Conservation (phyloP, 2,329 filamentous ascomycete genomes). For the Verticillium longisporum region DNA sequence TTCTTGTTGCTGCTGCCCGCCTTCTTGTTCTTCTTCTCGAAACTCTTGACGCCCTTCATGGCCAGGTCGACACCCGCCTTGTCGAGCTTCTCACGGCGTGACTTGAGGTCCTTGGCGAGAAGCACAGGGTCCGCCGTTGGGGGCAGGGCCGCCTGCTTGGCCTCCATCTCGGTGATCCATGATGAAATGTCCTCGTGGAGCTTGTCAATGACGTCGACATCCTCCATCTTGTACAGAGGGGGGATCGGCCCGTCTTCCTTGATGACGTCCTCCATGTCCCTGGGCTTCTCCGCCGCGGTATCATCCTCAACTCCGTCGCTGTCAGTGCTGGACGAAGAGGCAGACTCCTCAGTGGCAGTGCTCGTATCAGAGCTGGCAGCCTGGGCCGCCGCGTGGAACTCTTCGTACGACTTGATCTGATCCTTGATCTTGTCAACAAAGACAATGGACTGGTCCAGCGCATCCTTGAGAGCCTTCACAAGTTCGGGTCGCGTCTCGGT, state of each 20-base stretch:
- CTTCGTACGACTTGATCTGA: constrained; percentile 63
- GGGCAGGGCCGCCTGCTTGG: constrained; percentile 63
- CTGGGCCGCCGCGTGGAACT: constrained; percentile 47
- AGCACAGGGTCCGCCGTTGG: constrained; percentile 69
- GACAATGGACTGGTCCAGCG: constrained; percentile 64
- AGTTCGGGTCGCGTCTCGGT: constrained; percentile 62
- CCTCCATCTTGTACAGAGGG: constrained; percentile 66
- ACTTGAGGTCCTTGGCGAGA: constrained; percentile 62
- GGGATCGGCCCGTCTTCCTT: constrained; percentile 47
- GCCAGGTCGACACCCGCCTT: constrained; percentile 64
- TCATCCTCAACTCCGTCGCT: constrained; percentile 73
- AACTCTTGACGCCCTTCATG: constrained; percentile 58
- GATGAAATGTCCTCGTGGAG: constrained; percentile 54
- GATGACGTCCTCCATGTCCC: constrained; percentile 35
- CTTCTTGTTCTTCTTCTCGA: constrained; percentile 39
- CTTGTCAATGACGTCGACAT: constrained; percentile 60
- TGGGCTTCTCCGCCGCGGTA: constrained; percentile 29
- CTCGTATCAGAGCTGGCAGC: constrained; percentile 30
- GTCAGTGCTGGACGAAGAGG: constrained; percentile 20
- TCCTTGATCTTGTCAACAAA: constrained; percentile 64
- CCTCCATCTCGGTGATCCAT: constrained; percentile 71
- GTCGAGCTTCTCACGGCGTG: constrained; percentile 64
- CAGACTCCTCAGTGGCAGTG: constrained; percentile 36
- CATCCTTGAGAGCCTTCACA: constrained; percentile 59
- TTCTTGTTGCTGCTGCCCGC: constrained; percentile 35